Base-by-base conservation (phyloP, 495 filamentous ascomycete genomes). In the Cryomyces minteri region DNA sequence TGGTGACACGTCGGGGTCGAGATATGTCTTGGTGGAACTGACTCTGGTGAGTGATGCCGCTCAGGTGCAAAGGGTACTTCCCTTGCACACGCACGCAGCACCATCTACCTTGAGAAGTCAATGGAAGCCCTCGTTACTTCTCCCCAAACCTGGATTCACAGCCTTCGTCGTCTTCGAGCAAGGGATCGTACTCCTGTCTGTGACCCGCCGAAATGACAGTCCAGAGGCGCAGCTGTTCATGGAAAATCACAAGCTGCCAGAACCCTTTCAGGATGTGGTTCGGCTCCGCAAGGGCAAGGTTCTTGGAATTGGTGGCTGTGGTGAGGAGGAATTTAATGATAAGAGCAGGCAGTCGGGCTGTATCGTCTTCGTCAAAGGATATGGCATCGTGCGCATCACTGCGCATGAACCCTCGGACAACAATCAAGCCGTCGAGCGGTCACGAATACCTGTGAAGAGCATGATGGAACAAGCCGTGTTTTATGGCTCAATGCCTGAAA, bases 391-490 rank as follows among this genome's bases (percentile, higher is more conserved):
- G 37, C 73, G 87, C 46, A 61, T 95, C 34, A 72, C 72, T n/a
- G 61, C 72, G 12, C 62, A 63, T 31, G 69, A 79, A 28, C 57
- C 57, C 3, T 31, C 43, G 40, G 60, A 67, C 8, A 65, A 70
- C 43, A 64, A 65, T 9, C 40, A 53, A n/a, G 58, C 53, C 9
- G 46, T 56, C 4, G 65, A 68, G 18, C 58, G 61, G 45, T 52
- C 55, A 9, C 59, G 60, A 28, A 68, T 88, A 14, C 85, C 84
- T 1, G 81, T 83, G 6, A 86, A 82, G 57, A 82, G 76, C 56
- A 95, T 88, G 60, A 69, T 99, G 39, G 86, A 94, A 54, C 88
- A 96, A 58, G 88, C 88, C 10, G 77, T 95, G 4, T 94, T 94
- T 64, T 96, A 82, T 58, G 85, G 88, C 1, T 74, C 73, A 18